phyloP scores from a whole-genome alignment of 495 filamentous ascomycete genomes.

The Aspergillus hancockii region DNA sequence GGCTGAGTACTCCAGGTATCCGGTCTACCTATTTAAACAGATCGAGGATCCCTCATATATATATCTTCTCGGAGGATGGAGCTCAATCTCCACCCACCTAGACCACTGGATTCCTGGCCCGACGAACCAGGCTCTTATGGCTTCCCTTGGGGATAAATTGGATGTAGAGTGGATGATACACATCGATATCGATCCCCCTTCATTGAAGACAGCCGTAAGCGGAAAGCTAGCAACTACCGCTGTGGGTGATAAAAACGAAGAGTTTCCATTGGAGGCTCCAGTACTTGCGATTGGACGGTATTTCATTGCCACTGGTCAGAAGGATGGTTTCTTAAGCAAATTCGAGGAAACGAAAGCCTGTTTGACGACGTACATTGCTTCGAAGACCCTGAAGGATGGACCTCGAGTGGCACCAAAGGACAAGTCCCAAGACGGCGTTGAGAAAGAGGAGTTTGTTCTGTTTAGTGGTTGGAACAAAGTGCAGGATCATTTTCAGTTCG shows the following conservation, averaged over 20 bases:
- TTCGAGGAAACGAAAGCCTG: conserved; percentile 32
- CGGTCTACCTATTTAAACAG: conserved; percentile 40
- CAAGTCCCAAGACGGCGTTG: conserved; percentile 6
- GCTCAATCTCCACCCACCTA: conserved; percentile 45
- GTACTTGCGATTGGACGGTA: conserved; percentile 45
- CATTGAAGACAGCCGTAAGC: neutral
- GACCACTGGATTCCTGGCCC: conserved; percentile 45
- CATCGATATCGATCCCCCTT: conserved; percentile 30
- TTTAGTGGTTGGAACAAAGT: conserved; percentile 52
- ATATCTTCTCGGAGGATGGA: conserved; percentile 55
- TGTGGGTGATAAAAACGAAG: conserved; percentile 11
- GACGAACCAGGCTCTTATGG: conserved; percentile 43
- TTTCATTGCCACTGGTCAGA: conserved; percentile 42
- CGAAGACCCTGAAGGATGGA: conserved; percentile 38
- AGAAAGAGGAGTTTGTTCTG: conserved; percentile 51
- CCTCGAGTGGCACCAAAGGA: conserved; percentile 50
- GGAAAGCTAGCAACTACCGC: neutral
- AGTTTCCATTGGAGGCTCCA: conserved; percentile 39
- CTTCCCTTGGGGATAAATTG: conserved; percentile 41
- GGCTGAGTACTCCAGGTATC: conserved; percentile 33
- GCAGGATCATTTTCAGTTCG: conserved; percentile 47
- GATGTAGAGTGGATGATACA: conserved; percentile 43
- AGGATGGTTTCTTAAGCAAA: conserved; percentile 35
- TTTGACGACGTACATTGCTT: conserved; percentile 38
- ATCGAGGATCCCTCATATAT: conserved; percentile 46